Base-by-base conservation (phyloP, 2,329 filamentous ascomycete genomes). In the Pseudophaeomoniella oleicola region DNA sequence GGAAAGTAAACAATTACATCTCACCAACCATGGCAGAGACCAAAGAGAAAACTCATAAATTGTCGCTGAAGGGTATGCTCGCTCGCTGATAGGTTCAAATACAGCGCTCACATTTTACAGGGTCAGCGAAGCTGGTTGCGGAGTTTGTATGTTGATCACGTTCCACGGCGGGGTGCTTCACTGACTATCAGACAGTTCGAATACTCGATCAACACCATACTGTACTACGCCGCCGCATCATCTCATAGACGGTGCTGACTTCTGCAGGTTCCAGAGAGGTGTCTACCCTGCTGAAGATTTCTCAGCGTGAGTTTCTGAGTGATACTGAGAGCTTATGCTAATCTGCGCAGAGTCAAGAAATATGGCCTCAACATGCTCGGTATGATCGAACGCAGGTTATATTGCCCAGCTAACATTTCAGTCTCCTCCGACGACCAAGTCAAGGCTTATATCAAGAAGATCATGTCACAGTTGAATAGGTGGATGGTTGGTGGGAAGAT, bases 401-500 rank as follows among this genome's bases (percentile, higher is more conserved):
- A 32, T 6, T n/a, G 12, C 11, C n/a, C 6, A 32, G 18, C 42
- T 43, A 30, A 43, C 32, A 48, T 50, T 38, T 40, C 54, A 78
- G 87, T 96, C 36, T 92, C 88, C 19, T 76, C 86, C 44, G 90
- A 98, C 57, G 90, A 96, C 65, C 88, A 98, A 63, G 90, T 98
- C 55, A 93, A 94, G 62, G 85, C 87, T 19, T 98, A 98, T 63
- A 93, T 98, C 68, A 94, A 94, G 62, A 94, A 92, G 63, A 96
- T 98, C 64, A 98, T 94, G 87, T 79, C 78, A 17, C 90, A 98
- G 61, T 75, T 98, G 40, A 88, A 92, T 64, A 85, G 84, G 56
- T 98, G 90, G 90, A 96, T 96, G 86, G 71, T 86, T 37, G 83
- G 81, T 50, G 85, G 87, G 56, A 96, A 98, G 62, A 94, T 98